A percentile compares a stretch with the other conserved stretches of the same genome.
phyloP scores from a whole-genome alignment of 768 basidiomycete species.

The Tricholoma bakamatsutake region DNA sequence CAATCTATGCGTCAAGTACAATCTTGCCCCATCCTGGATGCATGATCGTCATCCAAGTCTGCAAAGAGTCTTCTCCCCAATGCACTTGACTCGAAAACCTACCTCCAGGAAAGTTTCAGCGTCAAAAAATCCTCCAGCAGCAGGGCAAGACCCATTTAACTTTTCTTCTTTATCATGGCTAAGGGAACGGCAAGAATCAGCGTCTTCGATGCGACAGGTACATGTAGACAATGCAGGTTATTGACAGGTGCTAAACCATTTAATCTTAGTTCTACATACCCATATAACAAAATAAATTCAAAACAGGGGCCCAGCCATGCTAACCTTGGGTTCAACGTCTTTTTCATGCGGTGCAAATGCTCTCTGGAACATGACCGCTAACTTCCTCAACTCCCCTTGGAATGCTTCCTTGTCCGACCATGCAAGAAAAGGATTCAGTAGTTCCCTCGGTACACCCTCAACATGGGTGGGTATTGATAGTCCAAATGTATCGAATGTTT shows the following conservation, averaged over 20 bases:
- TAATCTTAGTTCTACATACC: conserved; percentile 4
- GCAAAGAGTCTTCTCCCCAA: background rate
- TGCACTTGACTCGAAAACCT: conserved; percentile 1
- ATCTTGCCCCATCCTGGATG: conserved; percentile 14
- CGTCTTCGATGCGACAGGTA: background rate
- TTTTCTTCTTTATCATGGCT: conserved; percentile 6
- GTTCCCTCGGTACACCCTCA: conserved; percentile 83
- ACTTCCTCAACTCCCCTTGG: conserved; percentile 79
- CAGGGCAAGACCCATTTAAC: background rate
- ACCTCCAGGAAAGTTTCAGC: background rate
- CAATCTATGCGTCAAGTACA: conserved; percentile 5
- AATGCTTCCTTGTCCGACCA: conserved; percentile 91
- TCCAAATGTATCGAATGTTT: conserved; percentile 78
- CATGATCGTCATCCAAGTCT: conserved; percentile 7
- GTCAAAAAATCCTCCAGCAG: background rate
- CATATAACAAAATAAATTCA: conserved; percentile 11
- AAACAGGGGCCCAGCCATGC: conserved; percentile 69
- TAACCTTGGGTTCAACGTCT: conserved; percentile 77
- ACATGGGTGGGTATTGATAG: conserved; percentile 78
- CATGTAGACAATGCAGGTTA: too few species aligned
- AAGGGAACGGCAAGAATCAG: background rate
- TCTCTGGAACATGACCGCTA: conserved; percentile 90
- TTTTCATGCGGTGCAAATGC: conserved; percentile 90
- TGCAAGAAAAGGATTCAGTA: conserved; percentile 83
- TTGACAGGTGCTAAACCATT: background rate